phyloP scores from a whole-genome alignment of 2,329 filamentous ascomycete genomes.

The Aphanocladium album region DNA sequence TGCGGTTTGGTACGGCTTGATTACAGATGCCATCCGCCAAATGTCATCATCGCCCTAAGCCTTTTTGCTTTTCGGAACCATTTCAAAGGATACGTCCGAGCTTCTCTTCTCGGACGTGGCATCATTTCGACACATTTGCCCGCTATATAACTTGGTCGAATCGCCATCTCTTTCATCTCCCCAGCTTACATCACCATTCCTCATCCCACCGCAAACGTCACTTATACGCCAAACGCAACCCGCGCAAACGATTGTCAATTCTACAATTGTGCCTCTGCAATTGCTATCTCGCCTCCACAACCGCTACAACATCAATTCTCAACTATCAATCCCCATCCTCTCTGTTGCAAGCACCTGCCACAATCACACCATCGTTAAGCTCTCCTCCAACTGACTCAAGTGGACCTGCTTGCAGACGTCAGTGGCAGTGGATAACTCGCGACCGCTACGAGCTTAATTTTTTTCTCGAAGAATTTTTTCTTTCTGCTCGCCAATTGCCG shows the following conservation, averaged over 20 bases:
- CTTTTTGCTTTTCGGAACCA: neutral
- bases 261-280: too few relatives aligned
- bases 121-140: neutral
- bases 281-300: too few relatives aligned
- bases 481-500: neutral
- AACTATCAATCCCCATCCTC: too few relatives aligned
- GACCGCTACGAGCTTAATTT: neutral
- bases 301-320: neutral
- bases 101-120: neutral
- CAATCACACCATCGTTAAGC: conserved; percentile 19
- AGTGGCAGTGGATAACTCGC: conserved; percentile 4
- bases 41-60: conserved; percentile 8
- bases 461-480: conserved; percentile 6
- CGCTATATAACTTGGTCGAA: neutral
- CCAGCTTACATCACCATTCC: neutral
- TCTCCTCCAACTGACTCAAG: conserved; percentile 4
- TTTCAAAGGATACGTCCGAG: neutral
- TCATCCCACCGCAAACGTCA: neutral
- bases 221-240: too few relatives aligned
- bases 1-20: neutral
- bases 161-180: neutral
- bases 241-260: too few relatives aligned
- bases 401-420: conserved; percentile 3
- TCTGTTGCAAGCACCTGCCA: neutral
- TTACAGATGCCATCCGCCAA: conserved; percentile 8